These are phyloP conservation scores for Colletotrichum coccodes DNA, from an alignment of 2,329 filamentous ascomycete genomes.

Conservation along the genomic window DNA sequence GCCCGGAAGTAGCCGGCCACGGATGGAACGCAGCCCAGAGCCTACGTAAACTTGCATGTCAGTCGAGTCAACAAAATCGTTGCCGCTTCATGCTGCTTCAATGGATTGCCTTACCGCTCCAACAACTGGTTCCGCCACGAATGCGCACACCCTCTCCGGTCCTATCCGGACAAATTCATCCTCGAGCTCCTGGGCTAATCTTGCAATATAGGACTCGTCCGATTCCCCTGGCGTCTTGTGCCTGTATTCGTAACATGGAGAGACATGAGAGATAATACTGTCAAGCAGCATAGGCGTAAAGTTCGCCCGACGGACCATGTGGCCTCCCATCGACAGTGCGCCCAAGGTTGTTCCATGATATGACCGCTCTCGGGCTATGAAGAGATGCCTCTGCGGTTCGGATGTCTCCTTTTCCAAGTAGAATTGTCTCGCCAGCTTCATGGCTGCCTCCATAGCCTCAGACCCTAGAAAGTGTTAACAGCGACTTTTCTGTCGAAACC, in stretches of 20 bases:
- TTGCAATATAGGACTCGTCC: slow-evolving; percentile 67
- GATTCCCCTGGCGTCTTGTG: slow-evolving; percentile 61
- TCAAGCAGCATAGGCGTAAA: slow-evolving; percentile 71
- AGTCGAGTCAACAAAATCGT: neutral
- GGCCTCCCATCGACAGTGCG: slow-evolving; percentile 71
- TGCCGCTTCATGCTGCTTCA: neutral
- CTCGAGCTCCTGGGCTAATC: slow-evolving; percentile 73
- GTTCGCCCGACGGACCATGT: slow-evolving; percentile 66
- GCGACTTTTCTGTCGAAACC: neutral
- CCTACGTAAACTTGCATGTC: slow-evolving; percentile 45
- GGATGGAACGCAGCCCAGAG: slow-evolving; percentile 71
- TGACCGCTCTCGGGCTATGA: slow-evolving; percentile 74
- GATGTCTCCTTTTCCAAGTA: slow-evolving; percentile 53
- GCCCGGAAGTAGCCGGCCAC: slow-evolving; percentile 72
- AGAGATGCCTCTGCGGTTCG: slow-evolving; percentile 66
- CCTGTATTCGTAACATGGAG: slow-evolving; percentile 74
- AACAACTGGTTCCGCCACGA: slow-evolving; percentile 80
- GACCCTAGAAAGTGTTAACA: slow-evolving; percentile 54
- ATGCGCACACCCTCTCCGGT: slow-evolving; percentile 74
- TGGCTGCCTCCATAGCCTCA: slow-evolving; percentile 57
- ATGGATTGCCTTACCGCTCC: slow-evolving; percentile 65
- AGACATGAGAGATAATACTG: slow-evolving; percentile 67
- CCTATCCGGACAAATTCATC: slow-evolving; percentile 72
- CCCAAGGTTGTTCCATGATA: slow-evolving; percentile 81
- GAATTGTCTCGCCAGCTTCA: slow-evolving; percentile 62